Evolutionary conservation across 257 asterid species (phyloP).

Genomic region (Hygrophila difformis): DNA sequence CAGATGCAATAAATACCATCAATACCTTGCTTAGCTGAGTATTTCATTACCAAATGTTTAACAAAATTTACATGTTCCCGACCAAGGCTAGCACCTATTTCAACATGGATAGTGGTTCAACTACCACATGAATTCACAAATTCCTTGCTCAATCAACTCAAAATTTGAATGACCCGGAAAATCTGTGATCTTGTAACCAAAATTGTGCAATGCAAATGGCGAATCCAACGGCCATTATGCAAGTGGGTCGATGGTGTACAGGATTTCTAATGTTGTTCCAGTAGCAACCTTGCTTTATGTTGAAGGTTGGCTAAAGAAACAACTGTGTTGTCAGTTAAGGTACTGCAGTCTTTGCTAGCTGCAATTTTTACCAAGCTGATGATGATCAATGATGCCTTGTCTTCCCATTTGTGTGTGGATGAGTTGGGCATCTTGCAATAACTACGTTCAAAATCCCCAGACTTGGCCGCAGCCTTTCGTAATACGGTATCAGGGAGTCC

Average conservation of each 20-base stretch:
- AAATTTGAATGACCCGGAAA: no score
- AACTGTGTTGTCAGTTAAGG: conserved; percentile 12
- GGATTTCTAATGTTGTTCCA: conserved; percentile 27
- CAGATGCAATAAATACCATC: no score
- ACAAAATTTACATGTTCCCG: no score
- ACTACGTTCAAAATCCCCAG: conserved; percentile 60
- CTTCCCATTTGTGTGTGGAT: conserved; percentile 30
- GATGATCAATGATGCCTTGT: conserved; percentile 27
- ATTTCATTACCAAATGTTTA: no score
- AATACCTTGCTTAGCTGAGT: no score
- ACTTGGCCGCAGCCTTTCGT: conserved; percentile 62
- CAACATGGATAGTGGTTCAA: no score
- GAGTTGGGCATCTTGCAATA: conserved; percentile 33
- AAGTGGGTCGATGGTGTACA: conserved; percentile 2
- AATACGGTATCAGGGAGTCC: conserved; percentile 86
- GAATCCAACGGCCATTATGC: no score
- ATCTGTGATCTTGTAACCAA: no score
- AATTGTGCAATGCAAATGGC: no score
- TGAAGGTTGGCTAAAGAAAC: conserved; percentile 43
- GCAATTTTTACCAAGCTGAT: conserved; percentile 29
- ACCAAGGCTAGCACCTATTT: no score
- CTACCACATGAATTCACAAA: no score
- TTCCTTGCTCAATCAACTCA: no score
- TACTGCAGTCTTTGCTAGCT: conserved; percentile 9
- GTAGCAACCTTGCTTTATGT: conserved; percentile 39